Evolutionary conservation across 805 yeast genomes (phyloP).

Genomic region (Starmerella asiatica): DNA sequence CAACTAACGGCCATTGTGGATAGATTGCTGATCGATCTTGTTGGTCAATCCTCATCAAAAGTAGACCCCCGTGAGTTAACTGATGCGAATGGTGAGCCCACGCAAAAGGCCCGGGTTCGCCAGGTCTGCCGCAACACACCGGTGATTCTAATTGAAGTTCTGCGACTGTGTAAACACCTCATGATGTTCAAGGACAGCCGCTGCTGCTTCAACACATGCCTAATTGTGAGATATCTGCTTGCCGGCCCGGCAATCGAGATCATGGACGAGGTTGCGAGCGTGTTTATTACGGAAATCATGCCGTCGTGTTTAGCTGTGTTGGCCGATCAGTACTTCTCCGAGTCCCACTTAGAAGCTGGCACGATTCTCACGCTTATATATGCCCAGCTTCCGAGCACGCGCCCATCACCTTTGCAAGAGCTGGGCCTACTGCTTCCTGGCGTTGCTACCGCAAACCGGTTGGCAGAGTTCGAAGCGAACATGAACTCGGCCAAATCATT

Average conservation of each 20-base stretch:
- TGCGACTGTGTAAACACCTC: conserved; percentile 60
- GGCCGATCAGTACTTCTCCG: conserved; percentile 62
- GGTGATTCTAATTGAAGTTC: conserved; percentile 60
- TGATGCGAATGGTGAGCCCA: conserved; percentile 31
- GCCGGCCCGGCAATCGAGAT: conserved; percentile 40
- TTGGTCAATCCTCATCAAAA: conserved; percentile 58
- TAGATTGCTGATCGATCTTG: conserved; percentile 70
- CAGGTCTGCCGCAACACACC: conserved; percentile 50
- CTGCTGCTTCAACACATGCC: conserved; percentile 80
- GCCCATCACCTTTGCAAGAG: conserved; percentile 23
- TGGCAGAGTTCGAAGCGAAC: conserved; percentile 49
- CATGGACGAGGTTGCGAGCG: conserved; percentile 59
- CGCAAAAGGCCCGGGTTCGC: conserved; percentile 46
- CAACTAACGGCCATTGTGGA: conserved; percentile 89
- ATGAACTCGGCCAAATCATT: conserved; percentile 51
- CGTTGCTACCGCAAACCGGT: conserved; percentile 34
- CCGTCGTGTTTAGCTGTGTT: conserved; percentile 57
- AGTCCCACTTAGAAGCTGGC: conserved; percentile 86
- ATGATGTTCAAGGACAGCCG: conserved; percentile 77
- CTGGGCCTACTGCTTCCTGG: conserved; percentile 26
- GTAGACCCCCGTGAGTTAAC: conserved; percentile 24
- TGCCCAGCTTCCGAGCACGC: conserved; percentile 48
- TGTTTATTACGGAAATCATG: conserved; percentile 49
- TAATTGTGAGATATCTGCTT: conserved; percentile 62
- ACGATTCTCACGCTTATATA: conserved; percentile 71